phyloP scores from a whole-genome alignment of 768 basidiomycete genomes.

The Suillus variegatus region DNA sequence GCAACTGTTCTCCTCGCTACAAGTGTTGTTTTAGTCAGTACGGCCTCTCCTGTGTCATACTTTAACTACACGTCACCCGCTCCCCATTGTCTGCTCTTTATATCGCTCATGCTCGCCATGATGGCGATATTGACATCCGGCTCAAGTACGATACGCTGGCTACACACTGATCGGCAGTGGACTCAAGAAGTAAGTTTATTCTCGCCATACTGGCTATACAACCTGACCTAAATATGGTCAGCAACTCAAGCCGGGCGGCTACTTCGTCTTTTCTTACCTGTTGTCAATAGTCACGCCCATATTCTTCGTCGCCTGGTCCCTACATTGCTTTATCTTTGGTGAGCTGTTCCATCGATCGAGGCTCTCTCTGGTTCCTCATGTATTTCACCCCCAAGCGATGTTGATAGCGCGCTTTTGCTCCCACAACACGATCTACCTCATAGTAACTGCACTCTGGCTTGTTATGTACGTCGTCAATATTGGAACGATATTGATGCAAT shows the following conservation, averaged over 20 bases:
- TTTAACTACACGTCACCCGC: background rate
- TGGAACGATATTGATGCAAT: background rate
- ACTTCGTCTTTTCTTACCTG: background rate
- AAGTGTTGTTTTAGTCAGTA: background rate
- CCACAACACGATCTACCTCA: background rate
- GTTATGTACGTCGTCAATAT: background rate
- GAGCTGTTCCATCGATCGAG: background rate
- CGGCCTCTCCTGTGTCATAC: background rate
- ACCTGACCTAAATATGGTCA: background rate
- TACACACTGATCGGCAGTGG: background rate
- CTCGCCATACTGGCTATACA: background rate
- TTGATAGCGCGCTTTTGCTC: background rate
- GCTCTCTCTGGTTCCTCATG: background rate
- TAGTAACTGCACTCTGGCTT: background rate
- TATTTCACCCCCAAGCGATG: background rate
- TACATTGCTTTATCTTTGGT: background rate
- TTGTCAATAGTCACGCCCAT: background rate
- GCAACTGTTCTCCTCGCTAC: background rate
- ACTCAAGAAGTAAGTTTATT: background rate
- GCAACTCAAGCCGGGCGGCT: background rate
- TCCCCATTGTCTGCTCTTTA: background rate
- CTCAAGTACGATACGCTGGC: background rate
- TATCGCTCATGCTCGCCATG: background rate
- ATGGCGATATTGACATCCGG: background rate
- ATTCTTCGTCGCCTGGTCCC: background rate